phyloP scores from a whole-genome alignment of 805 yeast genomes.

The Kluyveromyces aestuarii region DNA sequence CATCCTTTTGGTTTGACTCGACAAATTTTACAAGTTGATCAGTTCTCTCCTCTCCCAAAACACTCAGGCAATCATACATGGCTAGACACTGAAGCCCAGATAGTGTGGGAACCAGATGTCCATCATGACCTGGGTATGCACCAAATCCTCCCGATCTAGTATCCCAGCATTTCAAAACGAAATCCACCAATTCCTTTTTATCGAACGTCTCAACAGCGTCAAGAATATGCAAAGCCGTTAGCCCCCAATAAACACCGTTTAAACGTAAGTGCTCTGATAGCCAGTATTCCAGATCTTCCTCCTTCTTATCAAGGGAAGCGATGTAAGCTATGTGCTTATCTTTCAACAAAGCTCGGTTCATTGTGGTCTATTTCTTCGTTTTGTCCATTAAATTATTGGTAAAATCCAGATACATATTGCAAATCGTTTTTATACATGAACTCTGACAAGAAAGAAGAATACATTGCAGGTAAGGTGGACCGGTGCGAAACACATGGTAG shows the following conservation, averaged over 20 bases:
- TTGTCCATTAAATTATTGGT: neutral
- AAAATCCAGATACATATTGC: neutral
- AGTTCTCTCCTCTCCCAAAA: conserved; percentile 24
- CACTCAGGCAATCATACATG: conserved; percentile 52
- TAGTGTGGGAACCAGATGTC: conserved; percentile 75
- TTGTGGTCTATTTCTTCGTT: conserved; percentile 2
- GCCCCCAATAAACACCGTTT: conserved; percentile 95
- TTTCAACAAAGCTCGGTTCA: conserved; percentile 10
- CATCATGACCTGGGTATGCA: conserved; percentile 82
- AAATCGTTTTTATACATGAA: neutral
- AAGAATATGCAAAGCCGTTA: conserved; percentile 61
- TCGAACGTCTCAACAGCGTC: conserved; percentile 48
- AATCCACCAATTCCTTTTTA: conserved; percentile 54
- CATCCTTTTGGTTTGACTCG: conserved; percentile 27
- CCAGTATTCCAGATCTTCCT: conserved; percentile 71
- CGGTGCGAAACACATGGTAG: neutral
- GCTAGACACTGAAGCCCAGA: conserved; percentile 78
- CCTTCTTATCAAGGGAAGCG: conserved; percentile 41
- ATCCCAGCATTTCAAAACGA: conserved; percentile 60
- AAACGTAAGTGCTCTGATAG: conserved; percentile 80
- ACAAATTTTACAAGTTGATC: conserved; percentile 32
- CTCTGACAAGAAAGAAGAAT: neutral
- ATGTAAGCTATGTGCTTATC: conserved; percentile 56
- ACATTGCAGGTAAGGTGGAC: no score
- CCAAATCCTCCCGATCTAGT: conserved; percentile 69